Evolutionary conservation across 495 filamentous ascomycete genomes (phyloP).

Genomic region (Lophium mytilinum): DNA sequence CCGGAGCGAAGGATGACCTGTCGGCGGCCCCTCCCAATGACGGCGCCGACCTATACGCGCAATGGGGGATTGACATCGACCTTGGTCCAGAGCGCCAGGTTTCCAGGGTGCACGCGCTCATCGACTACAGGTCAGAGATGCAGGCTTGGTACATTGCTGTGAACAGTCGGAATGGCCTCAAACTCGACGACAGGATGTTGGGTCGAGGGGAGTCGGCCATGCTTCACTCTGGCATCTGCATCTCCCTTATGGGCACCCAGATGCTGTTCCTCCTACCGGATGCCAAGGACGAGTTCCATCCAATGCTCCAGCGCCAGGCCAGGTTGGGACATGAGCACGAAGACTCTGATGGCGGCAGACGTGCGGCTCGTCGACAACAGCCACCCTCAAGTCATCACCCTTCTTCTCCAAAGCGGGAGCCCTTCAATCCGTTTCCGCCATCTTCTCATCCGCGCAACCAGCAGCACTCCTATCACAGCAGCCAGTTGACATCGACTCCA

Average conservation of each 20-base stretch:
- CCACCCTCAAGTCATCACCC: conserved; percentile 20
- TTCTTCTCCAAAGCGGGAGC: conserved; percentile 22
- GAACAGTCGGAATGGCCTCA: conserved; percentile 84
- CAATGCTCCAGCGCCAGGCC: conserved; percentile 21
- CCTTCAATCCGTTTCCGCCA: conserved; percentile 19
- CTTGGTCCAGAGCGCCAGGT: conserved; percentile 88
- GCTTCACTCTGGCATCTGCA: conserved; percentile 74
- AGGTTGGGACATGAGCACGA: conserved; percentile 20
- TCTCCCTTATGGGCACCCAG: conserved; percentile 83
- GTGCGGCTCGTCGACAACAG: conserved; percentile 5
- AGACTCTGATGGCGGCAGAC: conserved; percentile 15
- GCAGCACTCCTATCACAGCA: conserved; percentile 12
- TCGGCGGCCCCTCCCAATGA: conserved; percentile 11
- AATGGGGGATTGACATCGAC: conserved; percentile 71
- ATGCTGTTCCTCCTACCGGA: conserved; percentile 96
- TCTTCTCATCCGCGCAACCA: conserved; percentile 16
- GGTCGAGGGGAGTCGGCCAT: conserved; percentile 55
- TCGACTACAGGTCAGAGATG: conserved; percentile 65
- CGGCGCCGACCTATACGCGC: conserved; percentile 37
- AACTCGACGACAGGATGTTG: conserved; percentile 61
- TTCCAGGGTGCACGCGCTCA: conserved; percentile 78
- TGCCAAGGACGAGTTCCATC: conserved; percentile 17
- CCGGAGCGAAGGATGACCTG: background rate
- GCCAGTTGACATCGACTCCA: conserved; percentile 21
- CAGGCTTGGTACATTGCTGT: conserved; percentile 71